A percentile compares a stretch with the other conserved stretches of the same genome.
These are phyloP conservation scores for Thelephora ganbajun DNA, from an alignment of 768 basidiomycete genomes.

Conservation along the genomic window DNA sequence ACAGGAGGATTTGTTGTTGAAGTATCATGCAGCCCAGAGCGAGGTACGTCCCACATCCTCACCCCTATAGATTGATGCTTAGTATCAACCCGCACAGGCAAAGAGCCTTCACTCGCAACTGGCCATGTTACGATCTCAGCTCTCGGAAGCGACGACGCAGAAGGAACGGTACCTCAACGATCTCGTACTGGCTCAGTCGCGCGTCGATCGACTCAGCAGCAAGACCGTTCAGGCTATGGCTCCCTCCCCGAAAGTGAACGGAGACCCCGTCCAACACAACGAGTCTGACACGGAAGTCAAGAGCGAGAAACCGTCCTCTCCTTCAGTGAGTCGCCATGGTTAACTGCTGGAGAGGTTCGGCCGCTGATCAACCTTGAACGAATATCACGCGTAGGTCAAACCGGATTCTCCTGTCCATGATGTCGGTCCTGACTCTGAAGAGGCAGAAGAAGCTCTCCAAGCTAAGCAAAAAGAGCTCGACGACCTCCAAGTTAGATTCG, in stretches of 20 bases:
- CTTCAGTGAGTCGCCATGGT: conserved; percentile 57
- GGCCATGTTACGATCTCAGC: conserved; percentile 12
- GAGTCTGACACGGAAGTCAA: conserved; percentile 15
- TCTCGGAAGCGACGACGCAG: conserved; percentile 10
- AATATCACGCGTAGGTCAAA: conserved; percentile 22
- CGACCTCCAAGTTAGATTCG: background rate
- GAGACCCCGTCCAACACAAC: conserved; percentile 3
- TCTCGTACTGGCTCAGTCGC: conserved; percentile 14
- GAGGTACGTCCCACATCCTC: conserved; percentile 9
- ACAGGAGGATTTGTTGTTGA: conserved; percentile 8
- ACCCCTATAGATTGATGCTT: background rate
- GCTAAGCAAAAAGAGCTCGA: background rate
- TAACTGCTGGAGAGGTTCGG: conserved; percentile 49
- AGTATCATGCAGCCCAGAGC: conserved; percentile 12
- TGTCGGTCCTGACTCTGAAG: background rate
- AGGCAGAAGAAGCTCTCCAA: background rate
- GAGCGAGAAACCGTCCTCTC: conserved; percentile 43
- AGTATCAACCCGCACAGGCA: conserved; percentile 7
- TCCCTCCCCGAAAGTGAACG: background rate
- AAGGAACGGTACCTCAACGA: conserved; percentile 13
- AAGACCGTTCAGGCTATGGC: conserved; percentile 8
- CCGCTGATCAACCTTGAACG: conserved; percentile 28
- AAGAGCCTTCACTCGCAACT: conserved; percentile 13
- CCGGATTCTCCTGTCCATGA: background rate
- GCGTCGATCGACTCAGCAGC: conserved; percentile 14